A percentile compares a stretch with the other conserved stretches of the same genome.
phyloP scores from a whole-genome alignment of 2,329 filamentous ascomycete genomes.

The Macrophomina tecta region DNA sequence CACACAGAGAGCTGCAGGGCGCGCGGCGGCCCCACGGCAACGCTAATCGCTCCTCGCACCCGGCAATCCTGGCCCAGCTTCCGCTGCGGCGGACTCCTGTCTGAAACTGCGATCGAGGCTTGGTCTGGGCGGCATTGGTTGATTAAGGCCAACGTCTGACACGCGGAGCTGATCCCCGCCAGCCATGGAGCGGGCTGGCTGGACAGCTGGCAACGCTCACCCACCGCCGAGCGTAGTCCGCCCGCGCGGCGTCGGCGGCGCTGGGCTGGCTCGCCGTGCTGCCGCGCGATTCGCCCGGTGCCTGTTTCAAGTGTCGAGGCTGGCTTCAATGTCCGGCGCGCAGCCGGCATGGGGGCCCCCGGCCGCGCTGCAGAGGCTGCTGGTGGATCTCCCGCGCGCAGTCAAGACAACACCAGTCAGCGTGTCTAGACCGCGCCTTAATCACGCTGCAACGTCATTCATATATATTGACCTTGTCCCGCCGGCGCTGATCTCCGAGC shows the following conservation, averaged over 20 bases:
- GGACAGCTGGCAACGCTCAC: not conserved
- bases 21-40: not conserved
- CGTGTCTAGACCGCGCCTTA: slow-evolving; percentile 15
- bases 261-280: not conserved
- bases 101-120: slow-evolving; percentile 24
- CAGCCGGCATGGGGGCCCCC: slow-evolving; percentile 8
- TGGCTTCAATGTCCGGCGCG: slow-evolving; percentile 18
- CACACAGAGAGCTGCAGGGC: slow-evolving; percentile 10
- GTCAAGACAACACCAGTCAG: slow-evolving; percentile 18
- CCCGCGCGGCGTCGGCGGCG: not conserved
- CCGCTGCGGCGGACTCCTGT: slow-evolving; percentile 25
- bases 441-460: slow-evolving; percentile 23
- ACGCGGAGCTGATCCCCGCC: slow-evolving; percentile 8
- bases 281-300: slow-evolving; percentile 3
- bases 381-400: slow-evolving; percentile 17
- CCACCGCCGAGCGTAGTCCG: slow-evolving; percentile 3
- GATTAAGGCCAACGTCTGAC: slow-evolving; percentile 21
- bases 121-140: slow-evolving; percentile 4
- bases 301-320: slow-evolving; percentile 22
- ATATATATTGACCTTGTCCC: slow-evolving; percentile 18
- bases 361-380: slow-evolving; percentile 4
- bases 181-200: not conserved
- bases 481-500: slow-evolving; percentile 23
- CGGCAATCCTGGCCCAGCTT: slow-evolving; percentile 24
- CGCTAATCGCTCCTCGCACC: slow-evolving; percentile 14